These are phyloP conservation scores for Yamadazyma buinensis DNA, from an alignment of 1,139 yeast species.

Conservation along the genomic window DNA sequence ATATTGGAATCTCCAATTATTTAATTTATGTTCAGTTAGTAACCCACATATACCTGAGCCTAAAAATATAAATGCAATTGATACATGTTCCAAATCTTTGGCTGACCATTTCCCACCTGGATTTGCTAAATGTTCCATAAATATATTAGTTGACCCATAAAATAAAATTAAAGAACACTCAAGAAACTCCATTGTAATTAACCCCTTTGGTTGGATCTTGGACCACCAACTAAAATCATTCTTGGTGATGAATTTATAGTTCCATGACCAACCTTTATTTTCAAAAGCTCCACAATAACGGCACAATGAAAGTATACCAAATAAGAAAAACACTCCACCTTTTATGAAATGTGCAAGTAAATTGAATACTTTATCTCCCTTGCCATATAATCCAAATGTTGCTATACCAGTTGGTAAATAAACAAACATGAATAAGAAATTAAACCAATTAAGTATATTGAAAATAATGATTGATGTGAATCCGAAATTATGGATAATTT, in stretches of 20 bases:
- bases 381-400: conserved; percentile 66
- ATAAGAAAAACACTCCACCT: conserved; percentile 80
- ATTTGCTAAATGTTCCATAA: conserved; percentile 73
- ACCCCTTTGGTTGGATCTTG: conserved; percentile 48
- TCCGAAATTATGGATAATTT: conserved; percentile 7
- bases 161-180: conserved; percentile 78
- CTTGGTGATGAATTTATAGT: conserved; percentile 44
- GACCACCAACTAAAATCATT: conserved; percentile 18
- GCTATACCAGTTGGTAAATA: conserved; percentile 76
- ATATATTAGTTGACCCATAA: conserved; percentile 85
- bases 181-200: conserved; percentile 78
- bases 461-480: conserved; percentile 27
- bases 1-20: conserved; percentile 43
- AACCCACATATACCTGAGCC: conserved; percentile 94
- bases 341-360: conserved; percentile 92
- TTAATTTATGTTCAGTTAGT: conserved; percentile 61
- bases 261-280: conserved; percentile 90
- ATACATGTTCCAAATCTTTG: conserved; percentile 90
- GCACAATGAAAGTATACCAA: conserved; percentile 75
- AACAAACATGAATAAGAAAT: conserved; percentile 57
- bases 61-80: conserved; percentile 90
- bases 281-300: conserved; percentile 83
- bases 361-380: conserved; percentile 65
- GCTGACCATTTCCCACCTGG: conserved; percentile 87
- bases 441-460: conserved; percentile 57